Base-by-base conservation (phyloP, 176 grass and related monocot species). In the Carex myosuroides region DNA sequence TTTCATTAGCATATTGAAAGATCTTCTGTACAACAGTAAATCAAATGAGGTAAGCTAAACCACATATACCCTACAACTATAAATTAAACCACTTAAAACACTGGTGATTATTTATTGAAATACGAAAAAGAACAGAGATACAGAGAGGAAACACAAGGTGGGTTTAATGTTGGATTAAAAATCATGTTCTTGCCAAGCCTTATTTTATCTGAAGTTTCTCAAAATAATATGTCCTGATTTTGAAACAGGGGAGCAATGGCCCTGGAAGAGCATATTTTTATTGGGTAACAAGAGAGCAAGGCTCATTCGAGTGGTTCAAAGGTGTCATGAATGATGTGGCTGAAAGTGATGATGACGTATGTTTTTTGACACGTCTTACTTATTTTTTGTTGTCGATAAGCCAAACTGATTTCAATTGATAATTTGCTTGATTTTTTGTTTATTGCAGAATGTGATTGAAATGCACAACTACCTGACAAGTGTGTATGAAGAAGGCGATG, bases 401-500 rank as follows among this genome's bases (percentile, higher is more conserved):
- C 11, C 22, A 8, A 32, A 8, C 42, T 46, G 10, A 82, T 58
- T 35, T 16, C 11, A 26, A 60, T 32, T 16, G 60, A 64, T 63
- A 85, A 62, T 22, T 85, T 85, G 77, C 60, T 55, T 81, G 7
- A 87, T 87, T 46, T 44, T 79, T 75, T 88, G 67, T 74, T 46
- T 87, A 84, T 85, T 91, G 85, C 86, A 99, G 97, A 88, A 96
- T 88, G 72, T 91, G 48, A 96, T 99, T 81, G 97, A 99, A 85
- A 99, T 99, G 93, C 97, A 99, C 86, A 94, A 99, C 84, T 96
- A 99, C 81, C 94, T 99, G 58, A 96, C 97, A 44, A 99, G 97
- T 60, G 97, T 99, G 64, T 99, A 99, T 64, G 97, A 99, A 91
- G 97, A 99, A 96, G 97, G 97, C 0, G 97, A 99, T 13, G 97